Evolutionary conservation across 179 eudicot genomes (phyloP), one percentile per base, ranked within the genome.

Genomic region (Carnegiea gigantea): DNA sequence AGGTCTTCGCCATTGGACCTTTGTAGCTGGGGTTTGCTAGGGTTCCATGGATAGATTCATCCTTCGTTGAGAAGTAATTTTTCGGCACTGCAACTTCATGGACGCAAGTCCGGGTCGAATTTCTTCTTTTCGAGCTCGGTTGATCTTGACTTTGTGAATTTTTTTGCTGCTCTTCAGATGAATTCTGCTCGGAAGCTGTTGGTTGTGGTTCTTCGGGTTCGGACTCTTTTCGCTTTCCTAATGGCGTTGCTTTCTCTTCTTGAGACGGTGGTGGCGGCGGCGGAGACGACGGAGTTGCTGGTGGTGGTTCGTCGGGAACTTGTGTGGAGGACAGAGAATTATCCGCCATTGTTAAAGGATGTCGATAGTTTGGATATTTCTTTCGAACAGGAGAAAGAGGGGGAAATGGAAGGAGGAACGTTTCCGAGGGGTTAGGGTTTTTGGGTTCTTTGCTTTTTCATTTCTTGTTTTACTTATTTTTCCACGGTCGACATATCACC

Each of bases 1-100:
- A 97, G 9, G 86, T 82, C 70, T 97, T 97, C 24, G 98, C 99
- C 80, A 79, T 72, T 14, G 80, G 70, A 40, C 98, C 97, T 20
- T 65, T 85, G 81, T 77, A 93, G 30, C 51, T 64, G 5, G 99
- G 99, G 83, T 84, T 84, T 18, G 92, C 81, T 0, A 97, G 88
- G 17, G 97, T 95, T 23, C 99, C 99, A 33, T 93, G 91, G 74
- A 91, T 43, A 0, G 91, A 59, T 62, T 88, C 88, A n/a, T 88
- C 91, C 67, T 85, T 82, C 15, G 68, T 79, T 10, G 93, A 49
- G 49, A 82, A 65, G 85, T 85, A 93, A 44, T 89, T 90, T 14
- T 85, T 88, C 6, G 98, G 95, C 44, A 92, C 90, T 14, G 99
- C 99, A 13, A 96, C 97, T 79, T 96, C 99, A 78, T 96, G 98